These are phyloP conservation scores for Cryphonectria radicalis DNA, from an alignment of 2,329 filamentous ascomycete genomes.

Conservation along the genomic window DNA sequence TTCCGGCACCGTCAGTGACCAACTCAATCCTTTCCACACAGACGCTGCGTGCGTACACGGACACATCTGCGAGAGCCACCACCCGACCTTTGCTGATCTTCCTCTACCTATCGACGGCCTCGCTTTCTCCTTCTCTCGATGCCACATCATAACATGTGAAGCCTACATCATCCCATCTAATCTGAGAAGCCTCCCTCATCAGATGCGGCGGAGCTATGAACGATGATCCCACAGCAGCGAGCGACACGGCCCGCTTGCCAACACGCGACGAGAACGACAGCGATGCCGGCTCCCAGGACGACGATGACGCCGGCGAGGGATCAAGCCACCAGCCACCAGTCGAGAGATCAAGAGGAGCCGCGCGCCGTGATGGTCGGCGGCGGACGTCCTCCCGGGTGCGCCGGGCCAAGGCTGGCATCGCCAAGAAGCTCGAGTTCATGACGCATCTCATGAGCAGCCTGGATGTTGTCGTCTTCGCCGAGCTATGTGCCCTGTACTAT, in stretches of 20 bases:
- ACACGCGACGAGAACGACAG: conserved; percentile 24
- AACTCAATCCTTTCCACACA: neutral
- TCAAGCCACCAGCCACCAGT: conserved; percentile 16
- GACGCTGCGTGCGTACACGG: neutral
- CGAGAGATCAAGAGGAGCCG: conserved; percentile 10
- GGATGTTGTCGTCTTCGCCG: conserved; percentile 66
- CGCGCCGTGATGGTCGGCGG: conserved; percentile 23
- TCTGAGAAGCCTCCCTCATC: conserved; percentile 37
- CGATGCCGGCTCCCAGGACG: conserved; percentile 12
- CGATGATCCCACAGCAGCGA: conserved; percentile 48
- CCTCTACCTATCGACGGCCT: neutral
- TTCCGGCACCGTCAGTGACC: neutral
- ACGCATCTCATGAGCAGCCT: conserved; percentile 63
- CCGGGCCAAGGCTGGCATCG: conserved; percentile 41
- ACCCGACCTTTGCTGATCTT: neutral
- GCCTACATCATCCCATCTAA: conserved; percentile 16
- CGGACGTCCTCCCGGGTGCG: conserved; percentile 27
- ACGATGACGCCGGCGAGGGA: conserved; percentile 19
- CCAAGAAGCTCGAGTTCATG: conserved; percentile 64
- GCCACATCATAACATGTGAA: conserved; percentile 28
- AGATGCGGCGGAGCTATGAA: conserved; percentile 50
- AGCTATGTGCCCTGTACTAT: conserved; percentile 70
- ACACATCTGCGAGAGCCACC: conserved; percentile 2
- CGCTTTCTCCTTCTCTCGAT: neutral
- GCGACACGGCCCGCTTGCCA: conserved; percentile 43